Base-by-base conservation (phyloP, 805 yeast genomes). In the Candida nonsorbophila region DNA sequence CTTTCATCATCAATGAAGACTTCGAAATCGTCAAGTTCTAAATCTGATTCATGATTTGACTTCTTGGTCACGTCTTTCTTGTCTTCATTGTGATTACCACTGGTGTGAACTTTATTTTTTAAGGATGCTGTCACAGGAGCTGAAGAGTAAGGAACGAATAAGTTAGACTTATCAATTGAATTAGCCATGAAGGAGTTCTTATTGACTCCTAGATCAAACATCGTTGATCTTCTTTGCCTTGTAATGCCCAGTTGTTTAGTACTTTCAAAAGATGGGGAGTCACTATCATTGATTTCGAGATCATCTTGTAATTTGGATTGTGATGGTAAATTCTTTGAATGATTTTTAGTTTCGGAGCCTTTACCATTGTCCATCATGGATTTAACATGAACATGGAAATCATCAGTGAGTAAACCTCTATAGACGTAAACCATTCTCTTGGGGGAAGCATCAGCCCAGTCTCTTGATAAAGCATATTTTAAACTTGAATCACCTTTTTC, bases 391-490 rank as follows among this genome's bases (percentile, higher is more conserved):
- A 76, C 57, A 43, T 79, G 79, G 55, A 79, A 84, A 49, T 83
- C 88, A n/a, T 75, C 68, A 17, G 90, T 73, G 37, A 84, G 62
- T 16, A 81, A 58, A 21, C 94, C 94, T 46, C 92, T 74, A 53
- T 84, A 84, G 28, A 82, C 87, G 47, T 84, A 84, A 16, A 84
- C 87, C 94, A 84, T 84, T 62, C 94, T 69, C 47, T 84, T 79
- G 29, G 94, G 94, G 2, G 86, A 77, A 11, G 90, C 86, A 53
- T 83, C 90, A 3, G 94, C 90, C 94, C 94, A 84, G 53, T 84
- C 92, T 58, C 94, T 73, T 1, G 86, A 78, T 24, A 84, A 58
- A 12, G 90, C 85, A 53, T 84, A 84, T 33, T 72, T 71, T 45
- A 84, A 65, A 24, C 75, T 69, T 37, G 76, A 67, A 51, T 84